These are phyloP conservation scores for Leccinum sublutescens DNA, from an alignment of 768 basidiomycete species.

Conservation along the genomic window DNA sequence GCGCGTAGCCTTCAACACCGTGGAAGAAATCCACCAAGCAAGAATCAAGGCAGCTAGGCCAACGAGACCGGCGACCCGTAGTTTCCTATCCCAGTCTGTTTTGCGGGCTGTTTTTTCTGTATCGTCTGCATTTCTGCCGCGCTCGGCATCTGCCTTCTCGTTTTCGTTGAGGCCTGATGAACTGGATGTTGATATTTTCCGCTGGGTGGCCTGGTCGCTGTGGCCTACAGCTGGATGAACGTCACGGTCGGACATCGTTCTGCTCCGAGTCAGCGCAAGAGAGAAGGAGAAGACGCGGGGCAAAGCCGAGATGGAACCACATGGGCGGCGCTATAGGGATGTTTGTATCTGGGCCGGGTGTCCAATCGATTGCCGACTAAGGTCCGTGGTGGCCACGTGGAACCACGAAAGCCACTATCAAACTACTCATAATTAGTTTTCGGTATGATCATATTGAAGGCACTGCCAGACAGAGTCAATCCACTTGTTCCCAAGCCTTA, in stretches of 20 bases:
- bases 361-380: background rate
- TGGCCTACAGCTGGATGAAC: background rate
- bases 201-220: slow-evolving; percentile 16
- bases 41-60: slow-evolving; percentile 61
- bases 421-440: too few species aligned
- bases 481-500: background rate
- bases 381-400: slow-evolving; percentile 2
- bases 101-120: slow-evolving; percentile 6
- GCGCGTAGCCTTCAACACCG: slow-evolving; percentile 63
- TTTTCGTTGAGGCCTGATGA: slow-evolving; percentile 14
- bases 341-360: background rate
- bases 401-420: background rate
- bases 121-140: background rate
- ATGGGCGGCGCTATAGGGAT: background rate
- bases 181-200: slow-evolving; percentile 16
- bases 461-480: background rate
- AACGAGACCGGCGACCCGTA: slow-evolving; percentile 47
- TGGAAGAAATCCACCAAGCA: slow-evolving; percentile 86
- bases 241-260: slow-evolving; percentile 18
- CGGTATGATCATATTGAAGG: background rate
- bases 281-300: background rate
- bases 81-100: slow-evolving; percentile 16
- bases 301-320: slow-evolving; percentile 8
- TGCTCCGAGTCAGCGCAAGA: background rate
- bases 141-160: slow-evolving; percentile 20